Evolutionary conservation across 257 asterid species (phyloP).

Genomic region (Buddleja alternifolia): DNA sequence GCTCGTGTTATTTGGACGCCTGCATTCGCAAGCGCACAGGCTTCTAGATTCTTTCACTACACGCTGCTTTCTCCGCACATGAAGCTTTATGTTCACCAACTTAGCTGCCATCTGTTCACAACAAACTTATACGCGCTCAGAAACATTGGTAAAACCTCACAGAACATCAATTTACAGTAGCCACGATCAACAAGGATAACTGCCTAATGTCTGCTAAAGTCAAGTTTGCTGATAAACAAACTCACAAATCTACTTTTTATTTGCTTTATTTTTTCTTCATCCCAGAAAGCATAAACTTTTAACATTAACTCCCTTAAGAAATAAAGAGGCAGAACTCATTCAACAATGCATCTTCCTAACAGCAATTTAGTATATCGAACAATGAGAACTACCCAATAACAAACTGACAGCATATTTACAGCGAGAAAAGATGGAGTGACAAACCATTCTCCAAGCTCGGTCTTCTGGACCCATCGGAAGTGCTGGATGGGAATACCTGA

Average conservation of each 20-base stretch:
- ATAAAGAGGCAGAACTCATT: not conserved
- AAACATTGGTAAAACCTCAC: not conserved
- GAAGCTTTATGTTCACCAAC: slow-evolving; percentile 85
- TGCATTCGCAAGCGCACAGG: slow-evolving; percentile 79
- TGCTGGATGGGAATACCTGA: slow-evolving; percentile 92
- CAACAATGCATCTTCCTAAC: not conserved
- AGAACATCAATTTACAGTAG: not conserved
- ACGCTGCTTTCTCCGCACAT: slow-evolving; percentile 78
- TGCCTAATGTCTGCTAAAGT: not conserved
- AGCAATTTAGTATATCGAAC: not conserved
- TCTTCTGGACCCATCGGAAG: slow-evolving; percentile 97
- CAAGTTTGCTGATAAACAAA: not conserved
- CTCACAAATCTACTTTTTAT: not conserved
- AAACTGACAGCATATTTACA: not conserved
- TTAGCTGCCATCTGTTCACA: slow-evolving; percentile 83
- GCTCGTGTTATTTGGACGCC: slow-evolving; percentile 63
- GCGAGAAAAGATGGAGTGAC: slow-evolving; percentile 34
- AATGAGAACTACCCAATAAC: not conserved
- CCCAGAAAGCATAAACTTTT: not conserved
- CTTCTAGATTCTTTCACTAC: slow-evolving; percentile 86
- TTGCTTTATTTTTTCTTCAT: slow-evolving; percentile 12
- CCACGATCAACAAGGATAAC: no score
- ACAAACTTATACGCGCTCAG: slow-evolving; percentile 10
- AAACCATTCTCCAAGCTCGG: slow-evolving; percentile 92
- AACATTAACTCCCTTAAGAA: slow-evolving; percentile 2